Base-by-base conservation (phyloP, 2,329 filamentous ascomycete species). In the Fusarium algeriense region DNA sequence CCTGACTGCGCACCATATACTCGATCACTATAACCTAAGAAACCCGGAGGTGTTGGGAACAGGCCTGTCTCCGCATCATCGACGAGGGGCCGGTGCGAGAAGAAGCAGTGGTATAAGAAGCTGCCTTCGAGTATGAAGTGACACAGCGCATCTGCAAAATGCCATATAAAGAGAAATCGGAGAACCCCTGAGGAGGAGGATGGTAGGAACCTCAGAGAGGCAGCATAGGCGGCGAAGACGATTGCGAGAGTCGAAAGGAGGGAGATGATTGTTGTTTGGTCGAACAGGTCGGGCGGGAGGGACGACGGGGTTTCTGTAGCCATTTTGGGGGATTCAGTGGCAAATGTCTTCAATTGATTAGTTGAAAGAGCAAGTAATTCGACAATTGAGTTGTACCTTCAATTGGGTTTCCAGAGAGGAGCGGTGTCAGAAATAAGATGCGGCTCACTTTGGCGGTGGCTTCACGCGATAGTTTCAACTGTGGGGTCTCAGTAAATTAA, bases 101-200 rank as follows among this genome's bases (percentile, higher is more conserved):
- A 95, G 87, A 98, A 97, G 85, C 93, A 97, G 83, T 97, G 93
- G 86, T 94, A 98, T 28, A 98, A 89, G 82, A 94, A 98, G 77
- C 90, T 92, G 58, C 94, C 95, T 83, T 98, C 95, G 79, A 98
- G 92, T 80, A 94, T 85, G 81, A 97, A 90, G 84, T 99, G 96
- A 77, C 95, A 95, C 45, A 98, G 87, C 35, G 93, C 93, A 81
- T 98, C 95, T 83, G 97, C 97, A 40, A 93, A 88, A 84, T 98
- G 95, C 95, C 95, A 98, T 82, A 97, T 88, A 86, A 97, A 97
- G 71, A 98, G 90, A 78, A 93, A 84, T 68, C 94, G 93, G 60
- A 87, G 86, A 55, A 90, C 88, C 40, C 83, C 79, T 2, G 87
- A 82, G 14, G 89, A 84, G 2, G 84, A 77, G 20, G 82, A 78